phyloP scores from a whole-genome alignment of 176 grass and related monocot species.

The Sorghum bicolor region DNA sequence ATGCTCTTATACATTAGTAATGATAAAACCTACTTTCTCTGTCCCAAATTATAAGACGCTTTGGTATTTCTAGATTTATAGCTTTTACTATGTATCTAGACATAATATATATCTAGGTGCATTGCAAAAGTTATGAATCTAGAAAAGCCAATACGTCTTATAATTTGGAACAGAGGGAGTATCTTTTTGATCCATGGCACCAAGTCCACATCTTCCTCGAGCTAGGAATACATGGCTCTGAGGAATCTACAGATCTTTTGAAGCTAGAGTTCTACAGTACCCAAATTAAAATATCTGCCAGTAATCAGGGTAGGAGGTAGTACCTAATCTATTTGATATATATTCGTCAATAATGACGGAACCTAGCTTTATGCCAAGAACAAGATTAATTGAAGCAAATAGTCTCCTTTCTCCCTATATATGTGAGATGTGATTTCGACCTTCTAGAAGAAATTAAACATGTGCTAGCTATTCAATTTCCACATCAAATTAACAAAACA shows the following conservation, averaged over 20 bases:
- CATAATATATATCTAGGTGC: no score
- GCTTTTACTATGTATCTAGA: no score
- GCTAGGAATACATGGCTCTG: background rate
- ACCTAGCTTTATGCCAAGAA: background rate
- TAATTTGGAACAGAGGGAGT: no score
- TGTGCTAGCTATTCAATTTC: background rate
- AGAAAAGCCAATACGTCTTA: no score
- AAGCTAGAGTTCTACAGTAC: background rate
- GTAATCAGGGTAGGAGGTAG: background rate
- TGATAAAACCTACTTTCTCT: no score
- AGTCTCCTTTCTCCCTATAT: background rate
- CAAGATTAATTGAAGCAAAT: background rate
- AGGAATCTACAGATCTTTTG: background rate
- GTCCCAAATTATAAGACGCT: no score
- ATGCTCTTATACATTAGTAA: no score
- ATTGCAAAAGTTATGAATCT: no score
- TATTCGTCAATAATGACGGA: background rate
- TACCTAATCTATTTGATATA: background rate
- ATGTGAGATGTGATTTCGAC: background rate
- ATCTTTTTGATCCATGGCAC: no score
- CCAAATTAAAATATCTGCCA: background rate
- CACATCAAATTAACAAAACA: background rate
- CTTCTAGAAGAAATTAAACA: slow-evolving; percentile 26
- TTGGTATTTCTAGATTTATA: no score
- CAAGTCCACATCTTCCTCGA: no score